Evolutionary conservation across 1,139 yeast species (phyloP), one percentile per base, ranked within the genome.

Genomic region (Yamadazyma triangularis): DNA sequence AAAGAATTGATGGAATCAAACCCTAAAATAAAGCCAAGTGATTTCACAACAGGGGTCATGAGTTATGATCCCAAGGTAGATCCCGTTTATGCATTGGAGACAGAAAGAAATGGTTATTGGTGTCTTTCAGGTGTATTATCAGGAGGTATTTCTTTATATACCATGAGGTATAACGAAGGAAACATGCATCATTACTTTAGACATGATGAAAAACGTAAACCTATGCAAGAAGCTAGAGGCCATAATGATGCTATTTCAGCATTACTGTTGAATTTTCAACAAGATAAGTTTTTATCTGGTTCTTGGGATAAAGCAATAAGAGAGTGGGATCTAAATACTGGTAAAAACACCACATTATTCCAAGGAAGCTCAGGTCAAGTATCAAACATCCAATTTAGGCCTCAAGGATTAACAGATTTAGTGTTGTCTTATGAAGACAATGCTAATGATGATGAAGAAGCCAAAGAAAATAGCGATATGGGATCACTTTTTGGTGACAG

Each of bases 11-110:
- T 68, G 60, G 38, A 39, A 48, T 50, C 47, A 43, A 68, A 62
- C 59, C 77, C 62, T 44, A 73, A 53, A 42, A 50, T 70, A 27
- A 69, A 70, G 35, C 57, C 53, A 9, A 58, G 63, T 26, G 74
- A 72, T 39, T 66, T 70, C 33, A 39, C 50, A 18, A 55, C 64
- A 3, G 75, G 73, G 4, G 38, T 60, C 38, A 61, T 55, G 4
- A 55, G 63, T 28, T 83, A 79, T 52, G 85, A 79, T 39, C 89
- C 89, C 1, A 60, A 64, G 33, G 59, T 79, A 6, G 84, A 91
- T 23, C 96, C 97, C 0, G 96, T 89, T 0, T 84, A 87, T 53
- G 77, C 96, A 0, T 54, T 91, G 39, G 96, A 84, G 9, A 94
- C 77, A 0, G 95, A 91, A 44, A 68, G 77, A 23, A 85, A 85